These are phyloP conservation scores for Neofusicoccum cordaticola DNA, from an alignment of 2,329 filamentous ascomycete species.

Conservation along the genomic window DNA sequence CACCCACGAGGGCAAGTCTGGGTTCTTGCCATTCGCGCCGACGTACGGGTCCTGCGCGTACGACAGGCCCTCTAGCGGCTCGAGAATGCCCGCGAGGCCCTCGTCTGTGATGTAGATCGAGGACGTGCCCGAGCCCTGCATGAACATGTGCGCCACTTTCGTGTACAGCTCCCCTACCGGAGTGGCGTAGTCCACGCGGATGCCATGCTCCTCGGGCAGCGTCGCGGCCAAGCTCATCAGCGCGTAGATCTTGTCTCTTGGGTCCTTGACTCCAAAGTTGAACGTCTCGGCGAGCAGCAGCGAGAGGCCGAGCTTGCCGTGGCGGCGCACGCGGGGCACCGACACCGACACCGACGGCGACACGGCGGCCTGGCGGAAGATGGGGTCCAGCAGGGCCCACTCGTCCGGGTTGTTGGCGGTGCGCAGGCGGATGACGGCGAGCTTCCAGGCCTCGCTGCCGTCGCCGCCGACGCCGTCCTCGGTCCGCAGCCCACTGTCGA, in stretches of 20 bases:
- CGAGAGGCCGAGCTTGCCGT: not conserved
- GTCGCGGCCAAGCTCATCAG: not conserved
- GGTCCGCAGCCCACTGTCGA: not conserved
- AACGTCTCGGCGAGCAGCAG: not conserved
- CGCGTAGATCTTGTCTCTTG: slow-evolving; percentile 1
- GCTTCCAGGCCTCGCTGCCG: slow-evolving; percentile 2
- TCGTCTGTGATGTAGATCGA: not conserved
- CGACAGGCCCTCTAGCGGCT: not conserved
- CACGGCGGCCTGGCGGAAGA: not conserved
- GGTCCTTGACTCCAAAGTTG: not conserved
- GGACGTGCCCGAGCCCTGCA: not conserved
- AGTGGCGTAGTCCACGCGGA: not conserved
- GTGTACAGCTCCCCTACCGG: not conserved
- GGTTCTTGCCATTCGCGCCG: not conserved
- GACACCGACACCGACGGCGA: no score
- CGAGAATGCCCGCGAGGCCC: not conserved
- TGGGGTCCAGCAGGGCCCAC: not conserved
- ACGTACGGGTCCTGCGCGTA: not conserved
- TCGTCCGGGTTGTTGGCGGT: not conserved
- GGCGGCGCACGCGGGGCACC: no score
- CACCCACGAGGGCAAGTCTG: not conserved
- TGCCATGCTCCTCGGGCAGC: not conserved
- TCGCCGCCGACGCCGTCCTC: slow-evolving; percentile 7
- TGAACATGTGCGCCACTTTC: not conserved
- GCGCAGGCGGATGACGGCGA: not conserved